phyloP scores from a whole-genome alignment of 306 rosid species.

The Gastrolobium villosum region DNA sequence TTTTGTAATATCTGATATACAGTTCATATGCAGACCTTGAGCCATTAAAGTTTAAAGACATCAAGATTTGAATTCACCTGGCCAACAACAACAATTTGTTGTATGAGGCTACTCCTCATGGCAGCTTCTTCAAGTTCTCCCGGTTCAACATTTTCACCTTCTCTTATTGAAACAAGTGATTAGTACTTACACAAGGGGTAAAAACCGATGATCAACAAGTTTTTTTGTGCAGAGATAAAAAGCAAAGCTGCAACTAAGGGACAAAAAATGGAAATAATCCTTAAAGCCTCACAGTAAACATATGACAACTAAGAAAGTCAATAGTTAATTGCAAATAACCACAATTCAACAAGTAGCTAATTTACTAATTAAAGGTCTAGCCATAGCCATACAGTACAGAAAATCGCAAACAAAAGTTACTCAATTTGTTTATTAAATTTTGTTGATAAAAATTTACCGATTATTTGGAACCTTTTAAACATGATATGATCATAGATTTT shows the following conservation, averaged over 20 bases:
- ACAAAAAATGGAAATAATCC: neutral
- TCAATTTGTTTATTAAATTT: neutral
- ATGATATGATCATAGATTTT: constrained; percentile 11
- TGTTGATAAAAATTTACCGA: neutral
- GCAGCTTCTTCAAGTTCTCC: constrained; percentile 93
- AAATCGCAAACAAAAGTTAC: constrained; percentile 2
- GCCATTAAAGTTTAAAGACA: neutral
- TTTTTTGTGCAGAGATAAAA: constrained; percentile 31
- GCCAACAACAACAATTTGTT: constrained; percentile 89
- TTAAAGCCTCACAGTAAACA: neutral
- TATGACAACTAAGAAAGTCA: neutral
- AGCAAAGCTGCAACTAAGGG: neutral
- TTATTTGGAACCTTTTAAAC: neutral
- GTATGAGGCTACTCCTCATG: constrained; percentile 80
- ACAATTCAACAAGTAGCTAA: neutral
- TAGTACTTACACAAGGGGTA: constrained; percentile 25
- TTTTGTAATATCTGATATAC: constrained; percentile 8
- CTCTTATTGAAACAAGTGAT: constrained; percentile 47
- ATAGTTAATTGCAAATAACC: neutral
- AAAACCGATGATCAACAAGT: neutral
- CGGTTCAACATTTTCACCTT: constrained; percentile 97
- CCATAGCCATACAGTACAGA: constrained; percentile 5
- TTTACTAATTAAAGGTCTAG: constrained; percentile 19
- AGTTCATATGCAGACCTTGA: constrained; percentile 29
- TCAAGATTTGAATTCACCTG: constrained; percentile 65